Conservation (phyloP, 108 stramenopile genomes). For the Cyclostephanos tholiformis region DNA sequence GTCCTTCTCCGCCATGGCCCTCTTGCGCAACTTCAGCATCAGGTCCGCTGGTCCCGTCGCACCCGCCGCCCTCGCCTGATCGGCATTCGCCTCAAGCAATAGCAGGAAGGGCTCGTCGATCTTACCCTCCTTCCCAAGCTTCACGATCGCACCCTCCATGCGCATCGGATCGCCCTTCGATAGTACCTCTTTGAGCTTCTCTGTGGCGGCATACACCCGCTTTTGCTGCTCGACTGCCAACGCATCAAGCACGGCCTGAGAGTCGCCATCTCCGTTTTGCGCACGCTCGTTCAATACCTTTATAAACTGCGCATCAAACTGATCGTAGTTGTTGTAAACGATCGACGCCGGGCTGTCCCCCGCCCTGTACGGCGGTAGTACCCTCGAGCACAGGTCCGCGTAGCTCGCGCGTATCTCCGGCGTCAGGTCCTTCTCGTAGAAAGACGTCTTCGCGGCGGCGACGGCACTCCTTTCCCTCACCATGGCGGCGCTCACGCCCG, state of each 20-base stretch:
- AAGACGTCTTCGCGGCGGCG: conserved; percentile 52
- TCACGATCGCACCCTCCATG: conserved; percentile 87
- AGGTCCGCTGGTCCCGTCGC: conserved; percentile 76
- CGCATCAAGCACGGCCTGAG: conserved; percentile 65
- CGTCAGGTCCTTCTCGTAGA: conserved; percentile 78
- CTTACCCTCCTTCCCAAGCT: conserved; percentile 71
- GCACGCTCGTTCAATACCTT: conserved; percentile 63
- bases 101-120: conserved; percentile 84
- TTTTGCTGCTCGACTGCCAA: conserved; percentile 74
- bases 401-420: conserved; percentile 88
- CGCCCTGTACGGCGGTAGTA: conserved; percentile 83
- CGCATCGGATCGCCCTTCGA: conserved; percentile 82
- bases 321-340: conserved; percentile 75
- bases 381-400: conserved; percentile 69
- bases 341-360: conserved; percentile 67
- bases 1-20: conserved; percentile 83
- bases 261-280: conserved; percentile 65
- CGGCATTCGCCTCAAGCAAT: conserved; percentile 85
- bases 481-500: conserved; percentile 45
- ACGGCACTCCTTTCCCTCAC: conserved; percentile 13
- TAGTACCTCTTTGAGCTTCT: conserved; percentile 64
- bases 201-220: conserved; percentile 69
- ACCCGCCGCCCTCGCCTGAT: conserved; percentile 78
- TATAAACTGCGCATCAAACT: conserved; percentile 70
- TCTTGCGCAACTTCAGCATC: conserved; percentile 69